A percentile compares a stretch with the other conserved stretches of the same genome.
These are phyloP conservation scores for Usnea hakonensis DNA, from an alignment of 495 filamentous ascomycete species.

Conservation along the genomic window DNA sequence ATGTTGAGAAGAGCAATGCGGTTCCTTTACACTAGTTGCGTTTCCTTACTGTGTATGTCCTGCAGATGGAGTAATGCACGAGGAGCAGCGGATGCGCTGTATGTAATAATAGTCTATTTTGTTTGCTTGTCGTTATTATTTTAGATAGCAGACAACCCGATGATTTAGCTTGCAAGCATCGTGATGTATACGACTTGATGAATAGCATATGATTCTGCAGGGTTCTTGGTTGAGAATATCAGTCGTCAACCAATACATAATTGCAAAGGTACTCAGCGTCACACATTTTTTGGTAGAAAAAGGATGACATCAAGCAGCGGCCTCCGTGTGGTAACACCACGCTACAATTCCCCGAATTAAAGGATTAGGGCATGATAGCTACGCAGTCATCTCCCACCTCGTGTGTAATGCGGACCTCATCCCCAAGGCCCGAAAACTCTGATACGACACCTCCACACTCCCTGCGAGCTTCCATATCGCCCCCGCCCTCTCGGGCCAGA, in stretches of 20 bases:
- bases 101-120: slow-evolving; percentile 13
- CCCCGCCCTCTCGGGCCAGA: slow-evolving; percentile 14
- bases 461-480: slow-evolving; percentile 17
- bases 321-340: not conserved
- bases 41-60: slow-evolving; percentile 6
- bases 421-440: not conserved
- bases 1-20: slow-evolving; percentile 12
- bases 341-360: not conserved
- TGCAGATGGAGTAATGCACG: slow-evolving; percentile 2
- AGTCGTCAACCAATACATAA: not conserved
- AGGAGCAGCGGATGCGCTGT: slow-evolving; percentile 6
- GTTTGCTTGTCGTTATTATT: not conserved
- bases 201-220: not conserved
- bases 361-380: not conserved
- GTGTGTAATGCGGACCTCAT: not conserved
- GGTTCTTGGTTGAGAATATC: too few species aligned
- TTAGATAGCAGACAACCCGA: slow-evolving; percentile 7
- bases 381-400: not conserved
- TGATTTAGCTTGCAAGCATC: not conserved
- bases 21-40: slow-evolving; percentile 1
- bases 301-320: not conserved
- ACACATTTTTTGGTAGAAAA: not conserved
- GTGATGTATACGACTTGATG: not conserved
- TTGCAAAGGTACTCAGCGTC: not conserved
- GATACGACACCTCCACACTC: slow-evolving; percentile 13